Evolutionary conservation across 495 filamentous ascomycete species (phyloP), one percentile per base, ranked within the genome.

Genomic region (Tuber melanosporum): DNA sequence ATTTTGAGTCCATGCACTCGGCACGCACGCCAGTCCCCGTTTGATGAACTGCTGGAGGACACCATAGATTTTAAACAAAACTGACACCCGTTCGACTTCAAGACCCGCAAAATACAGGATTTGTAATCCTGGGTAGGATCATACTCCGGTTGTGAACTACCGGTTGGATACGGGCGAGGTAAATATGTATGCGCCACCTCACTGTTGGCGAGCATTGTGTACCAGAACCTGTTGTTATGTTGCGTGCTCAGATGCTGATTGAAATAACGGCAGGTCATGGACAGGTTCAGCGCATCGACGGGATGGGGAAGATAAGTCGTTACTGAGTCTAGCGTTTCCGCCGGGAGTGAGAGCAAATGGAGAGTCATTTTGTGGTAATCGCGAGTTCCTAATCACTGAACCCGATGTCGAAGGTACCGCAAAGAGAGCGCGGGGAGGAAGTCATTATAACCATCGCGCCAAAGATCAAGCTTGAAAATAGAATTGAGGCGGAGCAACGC

Each of bases 311-410:
- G 57, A 36, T 36, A 36, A 66, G 2, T 36, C 3, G 6, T 19
- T 66, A 66, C 36, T 15, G 57, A 66, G 57, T 66, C 57, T 15
- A 66, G 57, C 57, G 57, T 66, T 14, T 66, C 57, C 57, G 57
- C 57, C 57, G 57, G 57, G 14, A 66, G 57, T 66, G 57, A 66
- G 57, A 66, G 26, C 26, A 66, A 8, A 66, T 66, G 57, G 14
- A 36, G 32, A 66, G 57, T 36, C 57, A 66, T 66, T 66, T 36
- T 36, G 57, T 2, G 57, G 57, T 36, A 36, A 66, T 66, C 4
- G 57, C 1, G 26, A 66, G n/a, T 62, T 62, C 52, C 10, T 9
- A 17, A 52, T 52, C 8, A 52, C 46, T 26, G 52, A 57, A 57
- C 49, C n/a, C 12, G 22, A 26, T 62, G 5, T 36, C 57, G 26